Percentiles rank a stretch among this genome's conserved stretches.
phyloP scores from a whole-genome alignment of 805 yeast species.

The Starmera quercuum region DNA sequence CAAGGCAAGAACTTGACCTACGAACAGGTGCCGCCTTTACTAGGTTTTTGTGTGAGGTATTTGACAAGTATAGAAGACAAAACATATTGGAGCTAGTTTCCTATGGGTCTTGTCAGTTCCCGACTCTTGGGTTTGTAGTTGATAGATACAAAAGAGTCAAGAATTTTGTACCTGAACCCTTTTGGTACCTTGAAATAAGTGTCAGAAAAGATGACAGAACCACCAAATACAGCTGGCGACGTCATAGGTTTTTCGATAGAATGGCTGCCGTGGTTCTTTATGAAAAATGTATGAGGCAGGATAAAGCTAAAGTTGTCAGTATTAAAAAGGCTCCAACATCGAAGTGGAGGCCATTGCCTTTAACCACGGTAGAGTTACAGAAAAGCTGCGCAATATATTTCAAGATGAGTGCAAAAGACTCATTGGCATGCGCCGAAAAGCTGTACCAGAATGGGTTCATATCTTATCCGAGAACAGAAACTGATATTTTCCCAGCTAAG shows the following conservation, averaged over 20 bases:
- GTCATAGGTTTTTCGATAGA: conserved; percentile 68
- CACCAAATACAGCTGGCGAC: conserved; percentile 59
- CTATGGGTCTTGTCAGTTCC: conserved; percentile 94
- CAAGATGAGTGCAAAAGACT: conserved; percentile 71
- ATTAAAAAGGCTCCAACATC: conserved; percentile 57
- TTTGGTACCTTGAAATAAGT: conserved; percentile 65
- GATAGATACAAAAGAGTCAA: conserved; percentile 77
- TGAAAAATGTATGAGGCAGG: conserved; percentile 52
- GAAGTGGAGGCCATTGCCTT: conserved; percentile 79
- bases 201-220: conserved; percentile 33
- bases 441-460: conserved; percentile 80
- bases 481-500: conserved; percentile 71
- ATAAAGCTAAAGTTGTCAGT: conserved; percentile 41
- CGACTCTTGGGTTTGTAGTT: conserved; percentile 93
- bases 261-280: conserved; percentile 54
- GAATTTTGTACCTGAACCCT: conserved; percentile 65
- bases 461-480: conserved; percentile 96
- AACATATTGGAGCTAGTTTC: conserved; percentile 33
- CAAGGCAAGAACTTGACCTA: conserved; percentile 81
- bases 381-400: conserved; percentile 73
- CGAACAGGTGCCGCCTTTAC: conserved; percentile 89
- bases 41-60: conserved; percentile 57
- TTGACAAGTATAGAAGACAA: conserved; percentile 22
- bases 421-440: conserved; percentile 74
- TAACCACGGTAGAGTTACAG: conserved; percentile 91